Evolutionary conservation across 1,139 yeast species (phyloP), one percentile per base, ranked within the genome.

Genomic region (Yamadazyma kanchanaburiensis): DNA sequence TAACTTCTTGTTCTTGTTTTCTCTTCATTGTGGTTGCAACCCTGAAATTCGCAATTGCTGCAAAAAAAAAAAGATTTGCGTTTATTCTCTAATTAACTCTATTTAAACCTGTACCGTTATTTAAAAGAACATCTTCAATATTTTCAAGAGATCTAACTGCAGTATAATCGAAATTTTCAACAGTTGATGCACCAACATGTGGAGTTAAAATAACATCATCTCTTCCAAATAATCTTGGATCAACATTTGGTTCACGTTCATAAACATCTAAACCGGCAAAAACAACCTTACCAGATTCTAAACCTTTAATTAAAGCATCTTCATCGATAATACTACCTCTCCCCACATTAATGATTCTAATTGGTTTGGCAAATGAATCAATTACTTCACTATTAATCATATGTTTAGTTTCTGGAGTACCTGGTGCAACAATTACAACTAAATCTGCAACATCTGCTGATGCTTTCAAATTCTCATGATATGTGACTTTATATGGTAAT

Each of bases 231-330:
- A 82, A 67, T 18, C 62, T 76, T 10, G 67, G 66, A 39, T 75
- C 70, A 9, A 82, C 68, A 1, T 37, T 32, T 3, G 89, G 89
- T 54, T 87, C 96, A 22, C 71, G 53, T 44, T 78, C 83, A 55
- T 65, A 85, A 4, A 87, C 96, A 48, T 87, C 96, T 26, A 86
- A 60, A 0, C 95, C 96, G 11, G 81, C 91, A 48, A 80, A 74
- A 14, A 70, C 55, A 3, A 88, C 68, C 37, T 81, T 77, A 2
- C 94, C 94, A 4, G 66, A 50, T 40, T 78, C 68, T 36, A 88
- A 64, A 0, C 87, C 95, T 7, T 62, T 65, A 2, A 85, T 73
- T 29, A 88, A 62, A 1, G 81, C 94, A 13, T 68, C 65, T 46
- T 85, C 94, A 47, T 87, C 82, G 35, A 88, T 66, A 18, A 86